phyloP scores from a whole-genome alignment of 2,329 filamentous ascomycete species.

The Dactylellina cionopaga region DNA sequence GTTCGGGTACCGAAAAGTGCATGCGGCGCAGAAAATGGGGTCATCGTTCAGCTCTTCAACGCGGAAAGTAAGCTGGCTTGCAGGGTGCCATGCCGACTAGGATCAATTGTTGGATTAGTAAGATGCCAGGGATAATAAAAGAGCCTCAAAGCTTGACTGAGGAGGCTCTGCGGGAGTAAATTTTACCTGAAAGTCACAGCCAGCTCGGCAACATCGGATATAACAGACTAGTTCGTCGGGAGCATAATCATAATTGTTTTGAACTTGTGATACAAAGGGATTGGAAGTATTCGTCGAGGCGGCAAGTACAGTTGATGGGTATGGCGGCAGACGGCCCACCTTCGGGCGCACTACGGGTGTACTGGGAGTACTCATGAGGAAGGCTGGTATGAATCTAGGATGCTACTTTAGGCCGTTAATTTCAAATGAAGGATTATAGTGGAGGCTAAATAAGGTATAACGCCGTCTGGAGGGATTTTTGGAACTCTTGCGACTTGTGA shows the following conservation, averaged over 20 bases:
- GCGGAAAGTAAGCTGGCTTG: constrained; percentile 37
- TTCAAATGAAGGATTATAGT: not conserved
- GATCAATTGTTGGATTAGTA: constrained; percentile 6
- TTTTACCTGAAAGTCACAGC: constrained; percentile 22
- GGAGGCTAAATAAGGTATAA: not conserved
- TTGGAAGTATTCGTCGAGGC: not conserved
- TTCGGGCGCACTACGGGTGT: constrained; percentile 35
- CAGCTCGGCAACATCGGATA: constrained; percentile 40
- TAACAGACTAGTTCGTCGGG: constrained; percentile 27
- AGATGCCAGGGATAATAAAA: not conserved
- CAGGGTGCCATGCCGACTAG: constrained; percentile 33
- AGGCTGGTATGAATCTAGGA: not conserved
- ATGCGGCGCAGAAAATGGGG: constrained; percentile 35
- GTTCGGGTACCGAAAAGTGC: constrained; percentile 40
- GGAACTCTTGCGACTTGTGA: constrained; percentile 14
- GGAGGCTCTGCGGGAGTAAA: constrained; percentile 3
- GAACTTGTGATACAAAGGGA: constrained; percentile 1
- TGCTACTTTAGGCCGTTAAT: not conserved
- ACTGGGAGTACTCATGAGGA: constrained; percentile 18
- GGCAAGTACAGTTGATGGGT: constrained; percentile 19
- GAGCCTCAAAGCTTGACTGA: not conserved
- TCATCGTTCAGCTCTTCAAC: constrained; percentile 44
- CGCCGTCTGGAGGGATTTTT: constrained; percentile 11
- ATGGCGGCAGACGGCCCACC: constrained; percentile 13
- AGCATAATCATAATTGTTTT: constrained; percentile 19